Evolutionary conservation across 495 filamentous ascomycete species (phyloP).

Genomic region (Wilcoxina mikolae): DNA sequence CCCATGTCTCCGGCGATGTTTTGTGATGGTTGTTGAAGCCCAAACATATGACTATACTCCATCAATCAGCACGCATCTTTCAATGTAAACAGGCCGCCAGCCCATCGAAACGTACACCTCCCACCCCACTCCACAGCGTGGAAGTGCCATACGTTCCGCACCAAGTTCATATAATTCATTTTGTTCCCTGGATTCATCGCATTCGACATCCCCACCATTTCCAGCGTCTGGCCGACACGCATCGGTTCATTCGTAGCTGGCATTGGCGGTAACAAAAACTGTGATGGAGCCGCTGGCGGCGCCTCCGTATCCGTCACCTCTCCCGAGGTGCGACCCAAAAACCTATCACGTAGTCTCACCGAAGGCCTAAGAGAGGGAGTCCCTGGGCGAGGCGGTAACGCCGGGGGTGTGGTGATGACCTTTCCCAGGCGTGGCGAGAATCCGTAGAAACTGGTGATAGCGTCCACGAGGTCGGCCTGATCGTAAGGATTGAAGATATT

Average conservation of each 20-base stretch:
- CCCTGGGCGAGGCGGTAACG: background rate
- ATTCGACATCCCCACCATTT: conserved; percentile 4
- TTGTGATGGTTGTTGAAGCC: conserved; percentile 70
- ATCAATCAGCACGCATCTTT: background rate
- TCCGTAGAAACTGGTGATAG: conserved; percentile 41
- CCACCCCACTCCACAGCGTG: conserved; percentile 30
- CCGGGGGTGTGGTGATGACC: conserved; percentile 17
- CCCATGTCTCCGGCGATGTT: conserved; percentile 29
- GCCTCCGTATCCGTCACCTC: background rate
- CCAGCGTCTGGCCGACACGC: conserved; percentile 3
- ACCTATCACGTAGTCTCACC: background rate
- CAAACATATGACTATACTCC: conserved; percentile 50
- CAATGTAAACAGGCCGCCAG: background rate
- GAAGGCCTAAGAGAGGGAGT: background rate
- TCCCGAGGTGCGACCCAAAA: background rate
- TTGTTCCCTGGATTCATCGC: background rate
- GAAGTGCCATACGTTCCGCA: conserved; percentile 28
- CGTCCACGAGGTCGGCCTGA: conserved; percentile 41
- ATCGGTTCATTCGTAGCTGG: background rate
- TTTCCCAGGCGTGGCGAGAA: conserved; percentile 42
- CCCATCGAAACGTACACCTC: conserved; percentile 22
- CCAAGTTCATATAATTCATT: conserved; percentile 25
- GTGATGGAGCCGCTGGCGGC: background rate
- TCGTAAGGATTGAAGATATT: conserved; percentile 50
- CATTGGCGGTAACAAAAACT: background rate